Evolutionary conservation across 2,329 filamentous ascomycete genomes (phyloP).

Genomic region (Aspergillus clavatus): DNA sequence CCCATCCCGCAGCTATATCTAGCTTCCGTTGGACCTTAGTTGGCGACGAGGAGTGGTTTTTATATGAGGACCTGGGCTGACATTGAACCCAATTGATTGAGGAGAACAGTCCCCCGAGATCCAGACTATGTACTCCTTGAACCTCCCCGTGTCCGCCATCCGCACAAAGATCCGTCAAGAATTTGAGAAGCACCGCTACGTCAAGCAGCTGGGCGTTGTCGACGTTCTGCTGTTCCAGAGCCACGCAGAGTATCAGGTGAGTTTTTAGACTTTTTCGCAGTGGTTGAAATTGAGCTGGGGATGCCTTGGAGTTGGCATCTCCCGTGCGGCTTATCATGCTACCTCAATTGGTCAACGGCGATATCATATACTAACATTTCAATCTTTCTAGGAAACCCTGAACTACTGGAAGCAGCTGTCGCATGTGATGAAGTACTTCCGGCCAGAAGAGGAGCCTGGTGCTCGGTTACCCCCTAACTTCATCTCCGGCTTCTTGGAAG

Average conservation of each 20-base stretch:
- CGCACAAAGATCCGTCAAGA: slow-evolving; percentile 94
- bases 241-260: slow-evolving; percentile 88
- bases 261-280: slow-evolving; percentile 13
- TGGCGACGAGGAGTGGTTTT: no score
- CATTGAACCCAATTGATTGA: background rate
- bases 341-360: background rate
- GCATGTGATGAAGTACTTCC: slow-evolving; percentile 96
- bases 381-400: slow-evolving; percentile 75
- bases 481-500: slow-evolving; percentile 93
- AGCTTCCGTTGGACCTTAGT: slow-evolving; percentile 2
- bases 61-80: background rate
- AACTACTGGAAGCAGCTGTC: slow-evolving; percentile 99
- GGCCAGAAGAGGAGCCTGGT: slow-evolving; percentile 74
- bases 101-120: slow-evolving; percentile 78
- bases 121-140: slow-evolving; percentile 93
- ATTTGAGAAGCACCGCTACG: slow-evolving; percentile 92
- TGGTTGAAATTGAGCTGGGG: background rate
- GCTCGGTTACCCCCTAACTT: slow-evolving; percentile 79
- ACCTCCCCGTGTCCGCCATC: slow-evolving; percentile 78
- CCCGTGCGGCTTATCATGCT: background rate
- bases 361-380: slow-evolving; percentile 4
- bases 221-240: slow-evolving; percentile 89
- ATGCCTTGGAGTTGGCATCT: background rate
- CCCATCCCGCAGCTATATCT: slow-evolving; percentile 12
- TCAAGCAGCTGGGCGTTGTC: slow-evolving; percentile 79